Percentiles rank a stretch among this genome's conserved stretches.
Conservation (phyloP, 768 basidiomycete species). For the Lyophyllum semitale region DNA sequence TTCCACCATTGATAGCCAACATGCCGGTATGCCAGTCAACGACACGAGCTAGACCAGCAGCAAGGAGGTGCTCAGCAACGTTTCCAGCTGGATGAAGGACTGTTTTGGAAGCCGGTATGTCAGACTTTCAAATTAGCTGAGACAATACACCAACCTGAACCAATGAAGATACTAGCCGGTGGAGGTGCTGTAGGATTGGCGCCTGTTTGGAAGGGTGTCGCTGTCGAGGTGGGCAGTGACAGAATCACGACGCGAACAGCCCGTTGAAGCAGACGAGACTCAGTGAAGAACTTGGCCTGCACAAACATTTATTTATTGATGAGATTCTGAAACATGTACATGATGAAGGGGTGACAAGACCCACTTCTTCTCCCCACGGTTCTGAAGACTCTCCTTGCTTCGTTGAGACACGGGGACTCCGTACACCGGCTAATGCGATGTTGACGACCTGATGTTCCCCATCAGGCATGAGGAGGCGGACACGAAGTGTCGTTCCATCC, state of each 20-base stretch:
- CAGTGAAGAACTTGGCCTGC: conserved; percentile 92
- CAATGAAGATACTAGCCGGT: conserved; percentile 87
- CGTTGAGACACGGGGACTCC: conserved; percentile 67
- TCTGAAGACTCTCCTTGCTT: conserved; percentile 81
- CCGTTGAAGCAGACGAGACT: conserved; percentile 82
- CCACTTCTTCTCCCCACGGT: conserved; percentile 86
- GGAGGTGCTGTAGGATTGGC: conserved; percentile 53
- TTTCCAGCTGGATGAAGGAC: conserved; percentile 93
- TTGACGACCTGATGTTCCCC: conserved; percentile 91
- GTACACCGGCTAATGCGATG: conserved; percentile 81
- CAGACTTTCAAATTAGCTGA: background rate
- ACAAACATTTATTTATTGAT: conserved; percentile 20
- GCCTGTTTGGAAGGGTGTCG: conserved; percentile 77
- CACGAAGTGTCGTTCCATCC: conserved; percentile 89
- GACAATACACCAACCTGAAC: conserved; percentile 54
- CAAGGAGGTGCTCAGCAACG: conserved; percentile 87
- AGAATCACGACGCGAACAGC: conserved; percentile 76
- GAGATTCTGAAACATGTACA: conserved; percentile 6
- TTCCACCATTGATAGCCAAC: conserved; percentile 78
- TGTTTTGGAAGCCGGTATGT: conserved; percentile 25
- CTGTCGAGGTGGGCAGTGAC: conserved; percentile 75
- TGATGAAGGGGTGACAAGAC: conserved; percentile 20
- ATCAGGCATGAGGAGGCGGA: conserved; percentile 85
- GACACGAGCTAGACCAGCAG: conserved; percentile 83
- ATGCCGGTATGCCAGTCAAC: conserved; percentile 99